Evolutionary conservation across 169 alveolate genomes (phyloP), one percentile per base, ranked within the genome.

Genomic region (Neospora caninum): DNA sequence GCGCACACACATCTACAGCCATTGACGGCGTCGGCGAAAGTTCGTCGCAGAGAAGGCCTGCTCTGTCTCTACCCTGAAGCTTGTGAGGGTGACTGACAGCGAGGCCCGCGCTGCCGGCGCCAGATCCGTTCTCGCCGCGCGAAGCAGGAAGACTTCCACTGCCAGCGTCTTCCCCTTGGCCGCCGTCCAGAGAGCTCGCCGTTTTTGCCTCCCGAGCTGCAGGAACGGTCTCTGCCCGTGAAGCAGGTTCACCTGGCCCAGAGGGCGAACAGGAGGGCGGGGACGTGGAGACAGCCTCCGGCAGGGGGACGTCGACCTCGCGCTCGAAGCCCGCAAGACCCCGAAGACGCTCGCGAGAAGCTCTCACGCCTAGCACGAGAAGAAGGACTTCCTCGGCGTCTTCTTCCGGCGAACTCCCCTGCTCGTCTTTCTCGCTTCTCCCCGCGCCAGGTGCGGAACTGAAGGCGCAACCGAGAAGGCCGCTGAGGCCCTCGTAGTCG

Each of bases 1-100:
- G n/a, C 31, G 89, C 89, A 82, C 89, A 82, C 38, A 82, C 89
- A 43, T 82, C 67, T 1, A 82, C 54, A 16, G 89, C 31, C 54
- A 82, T 25, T 31, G 69, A 41, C 64, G 89, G 89, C 2, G 53
- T 42, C 89, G 86, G 86, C 18, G 27, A 29, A 43, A 78, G 49
- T n/a, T 36, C 39, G 86, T 78, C 86, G 49, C 45, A 16, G 45
- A 78, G 86, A 27, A 64, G 73, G n/a, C 73, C 73, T 64, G 31
- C 73, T 16, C 34, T 1, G 73, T 64, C 73, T 16, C n/a, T 6
- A 27, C 73, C 7, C 73, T 9, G n/a, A 16, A 6, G 73, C 73
- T 64, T 6, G 16, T 16, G n/a, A 7, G 73, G 31, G 31, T 64
- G 34, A 22, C 31, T 64, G 73, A 16, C 73, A 64, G 73, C 34